These are phyloP conservation scores for Apiotrichum laibachii DNA, from an alignment of 1,284 basidiomycete genomes.

Conservation along the genomic window DNA sequence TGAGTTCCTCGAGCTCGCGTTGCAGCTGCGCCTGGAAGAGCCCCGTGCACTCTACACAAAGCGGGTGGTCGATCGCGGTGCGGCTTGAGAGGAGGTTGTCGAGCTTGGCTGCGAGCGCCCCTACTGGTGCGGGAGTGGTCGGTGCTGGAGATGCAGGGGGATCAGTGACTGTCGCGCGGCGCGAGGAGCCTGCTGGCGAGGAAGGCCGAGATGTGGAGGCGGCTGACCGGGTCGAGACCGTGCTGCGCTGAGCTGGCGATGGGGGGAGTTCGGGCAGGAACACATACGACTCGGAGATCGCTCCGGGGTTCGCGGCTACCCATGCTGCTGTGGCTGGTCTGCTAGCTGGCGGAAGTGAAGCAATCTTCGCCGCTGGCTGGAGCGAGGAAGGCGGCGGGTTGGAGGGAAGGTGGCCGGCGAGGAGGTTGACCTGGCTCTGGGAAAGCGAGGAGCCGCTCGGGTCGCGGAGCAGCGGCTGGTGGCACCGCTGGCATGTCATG, in stretches of 20 bases:
- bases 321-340: slow-evolving; percentile 32
- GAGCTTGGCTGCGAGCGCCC: slow-evolving; percentile 50
- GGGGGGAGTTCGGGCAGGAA: slow-evolving; percentile 67
- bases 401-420: slow-evolving; percentile 65
- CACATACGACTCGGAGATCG: slow-evolving; percentile 75
- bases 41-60: slow-evolving; percentile 91
- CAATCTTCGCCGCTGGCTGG: slow-evolving; percentile 59
- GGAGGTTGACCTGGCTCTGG: slow-evolving; percentile 79
- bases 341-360: slow-evolving; percentile 59
- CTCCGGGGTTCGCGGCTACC: slow-evolving; percentile 56
- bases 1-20: slow-evolving; percentile 81
- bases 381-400: slow-evolving; percentile 32
- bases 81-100: slow-evolving; percentile 74
- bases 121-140: slow-evolving; percentile 28
- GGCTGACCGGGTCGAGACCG: background rate
- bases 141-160: slow-evolving; percentile 17
- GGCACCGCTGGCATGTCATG: slow-evolving; percentile 45
- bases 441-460: slow-evolving; percentile 76
- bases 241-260: background rate
- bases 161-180: background rate
- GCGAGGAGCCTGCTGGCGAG: slow-evolving; percentile 51
- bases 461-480: slow-evolving; percentile 77
- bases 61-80: slow-evolving; percentile 86
- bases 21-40: slow-evolving; percentile 73
- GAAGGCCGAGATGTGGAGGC: slow-evolving; percentile 55